Evolutionary conservation across 1,284 basidiomycete genomes (phyloP).

Genomic region (Trametes versicolor): DNA sequence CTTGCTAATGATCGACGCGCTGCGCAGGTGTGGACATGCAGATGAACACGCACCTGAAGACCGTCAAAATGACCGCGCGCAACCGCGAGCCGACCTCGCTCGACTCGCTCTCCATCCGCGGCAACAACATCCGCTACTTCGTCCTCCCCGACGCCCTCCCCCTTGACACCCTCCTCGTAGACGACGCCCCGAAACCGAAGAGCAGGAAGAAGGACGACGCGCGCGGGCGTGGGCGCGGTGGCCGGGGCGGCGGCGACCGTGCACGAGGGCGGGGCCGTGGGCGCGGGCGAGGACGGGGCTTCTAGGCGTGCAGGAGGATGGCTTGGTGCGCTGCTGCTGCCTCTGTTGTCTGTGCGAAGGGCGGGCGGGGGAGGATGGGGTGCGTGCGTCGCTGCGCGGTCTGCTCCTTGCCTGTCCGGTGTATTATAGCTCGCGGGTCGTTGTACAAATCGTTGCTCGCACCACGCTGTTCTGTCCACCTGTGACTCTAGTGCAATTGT

Average conservation of each 20-base stretch:
- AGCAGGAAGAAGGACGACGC: slow-evolving; percentile 83
- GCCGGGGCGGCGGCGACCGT: slow-evolving; percentile 52
- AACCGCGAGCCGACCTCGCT: slow-evolving; percentile 87
- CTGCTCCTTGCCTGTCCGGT: slow-evolving; percentile 14
- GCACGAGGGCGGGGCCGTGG: slow-evolving; percentile 36
- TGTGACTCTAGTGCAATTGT: slow-evolving; percentile 27
- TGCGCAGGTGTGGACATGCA: slow-evolving; percentile 89
- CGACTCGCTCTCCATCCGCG: slow-evolving; percentile 90
- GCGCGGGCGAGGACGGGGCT: slow-evolving; percentile 41
- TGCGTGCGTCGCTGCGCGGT: not conserved
- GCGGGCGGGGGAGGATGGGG: slow-evolving; percentile 11
- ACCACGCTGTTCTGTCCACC: slow-evolving; percentile 20
- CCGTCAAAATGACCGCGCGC: slow-evolving; percentile 94
- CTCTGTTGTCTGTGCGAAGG: slow-evolving; percentile 8
- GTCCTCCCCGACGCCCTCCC: slow-evolving; percentile 97
- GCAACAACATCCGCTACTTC: slow-evolving; percentile 95
- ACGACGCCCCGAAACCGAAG: slow-evolving; percentile 98
- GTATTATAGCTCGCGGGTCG: slow-evolving; percentile 29
- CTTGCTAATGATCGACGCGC: not conserved
- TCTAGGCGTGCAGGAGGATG: slow-evolving; percentile 27
- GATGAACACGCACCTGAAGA: slow-evolving; percentile 98
- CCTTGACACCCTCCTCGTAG: slow-evolving; percentile 95
- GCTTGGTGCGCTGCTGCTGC: slow-evolving; percentile 16
- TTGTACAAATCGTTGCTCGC: slow-evolving; percentile 27
- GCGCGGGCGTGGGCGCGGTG: slow-evolving; percentile 73